These are phyloP conservation scores for Fusarium sp. DNA, from an alignment of 2,329 filamentous ascomycete genomes.

Conservation along the genomic window DNA sequence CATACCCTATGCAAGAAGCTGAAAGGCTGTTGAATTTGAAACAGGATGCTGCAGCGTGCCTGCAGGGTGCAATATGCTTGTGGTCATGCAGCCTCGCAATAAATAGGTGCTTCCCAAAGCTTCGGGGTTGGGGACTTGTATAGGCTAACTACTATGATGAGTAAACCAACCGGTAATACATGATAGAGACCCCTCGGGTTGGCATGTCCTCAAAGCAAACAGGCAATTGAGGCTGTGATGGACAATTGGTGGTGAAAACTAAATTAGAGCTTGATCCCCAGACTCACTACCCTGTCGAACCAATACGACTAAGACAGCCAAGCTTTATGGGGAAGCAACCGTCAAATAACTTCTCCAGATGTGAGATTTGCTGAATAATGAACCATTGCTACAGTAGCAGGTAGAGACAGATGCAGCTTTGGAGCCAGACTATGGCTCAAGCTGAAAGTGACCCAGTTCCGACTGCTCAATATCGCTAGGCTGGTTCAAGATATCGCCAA, in stretches of 20 bases:
- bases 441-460: background rate
- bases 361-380: background rate
- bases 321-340: conserved; percentile 5
- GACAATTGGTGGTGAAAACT: background rate
- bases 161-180: too few relatives aligned
- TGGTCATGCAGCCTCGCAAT: too few relatives aligned
- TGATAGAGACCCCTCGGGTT: too few relatives aligned
- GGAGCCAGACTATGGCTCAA: background rate
- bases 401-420: background rate
- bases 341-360: background rate
- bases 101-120: too few relatives aligned
- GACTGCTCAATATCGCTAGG: background rate
- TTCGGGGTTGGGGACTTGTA: too few relatives aligned
- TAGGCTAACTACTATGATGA: too few relatives aligned
- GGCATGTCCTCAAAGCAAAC: too few relatives aligned
- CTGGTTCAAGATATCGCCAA: background rate
- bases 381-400: too few relatives aligned
- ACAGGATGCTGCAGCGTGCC: too few relatives aligned
- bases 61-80: too few relatives aligned
- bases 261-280: background rate
- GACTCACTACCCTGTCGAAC: background rate
- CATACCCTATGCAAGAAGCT: too few relatives aligned
- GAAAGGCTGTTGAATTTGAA: too few relatives aligned
- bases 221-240: background rate
- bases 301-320: background rate